phyloP scores from a whole-genome alignment of 108 stramenopile genomes.

The Pseudonitzschia multiseries region DNA sequence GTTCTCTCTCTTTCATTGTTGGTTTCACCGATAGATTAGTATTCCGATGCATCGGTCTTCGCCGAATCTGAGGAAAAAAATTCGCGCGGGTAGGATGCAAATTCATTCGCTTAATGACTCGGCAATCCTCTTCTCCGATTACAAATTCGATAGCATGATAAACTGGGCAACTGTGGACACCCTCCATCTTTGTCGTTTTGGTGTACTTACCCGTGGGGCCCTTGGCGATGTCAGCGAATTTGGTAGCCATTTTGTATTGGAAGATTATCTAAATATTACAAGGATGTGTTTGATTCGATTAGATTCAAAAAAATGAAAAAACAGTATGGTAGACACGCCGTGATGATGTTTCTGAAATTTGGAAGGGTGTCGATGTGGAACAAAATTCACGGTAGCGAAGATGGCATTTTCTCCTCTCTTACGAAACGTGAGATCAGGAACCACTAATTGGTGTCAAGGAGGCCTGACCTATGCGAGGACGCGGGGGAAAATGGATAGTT shows the following conservation, averaged over 20 bases:
- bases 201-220: slow-evolving; percentile 61
- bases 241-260: slow-evolving; percentile 64
- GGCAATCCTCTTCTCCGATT: not conserved
- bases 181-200: not conserved
- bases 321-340: not conserved
- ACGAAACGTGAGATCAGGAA: slow-evolving; percentile 1
- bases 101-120: not conserved
- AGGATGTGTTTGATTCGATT: not conserved
- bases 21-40: not conserved
- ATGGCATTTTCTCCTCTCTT: not conserved
- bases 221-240: slow-evolving; percentile 86
- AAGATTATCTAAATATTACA: not conserved
- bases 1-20: not conserved
- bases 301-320: not conserved
- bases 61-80: not conserved
- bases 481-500: not conserved
- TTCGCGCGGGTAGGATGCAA: not conserved
- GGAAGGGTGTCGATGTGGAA: not conserved
- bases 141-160: not conserved
- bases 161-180: too few relatives aligned
- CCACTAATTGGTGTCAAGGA: slow-evolving; percentile 11
- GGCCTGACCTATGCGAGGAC: slow-evolving; percentile 10
- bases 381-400: slow-evolving; percentile 1
- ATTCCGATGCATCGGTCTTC: not conserved
- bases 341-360: slow-evolving; percentile 20